Percentiles rank a stretch among this genome's conserved stretches.
phyloP scores from a whole-genome alignment of 2,329 filamentous ascomycete species.

The Coniella vitis region DNA sequence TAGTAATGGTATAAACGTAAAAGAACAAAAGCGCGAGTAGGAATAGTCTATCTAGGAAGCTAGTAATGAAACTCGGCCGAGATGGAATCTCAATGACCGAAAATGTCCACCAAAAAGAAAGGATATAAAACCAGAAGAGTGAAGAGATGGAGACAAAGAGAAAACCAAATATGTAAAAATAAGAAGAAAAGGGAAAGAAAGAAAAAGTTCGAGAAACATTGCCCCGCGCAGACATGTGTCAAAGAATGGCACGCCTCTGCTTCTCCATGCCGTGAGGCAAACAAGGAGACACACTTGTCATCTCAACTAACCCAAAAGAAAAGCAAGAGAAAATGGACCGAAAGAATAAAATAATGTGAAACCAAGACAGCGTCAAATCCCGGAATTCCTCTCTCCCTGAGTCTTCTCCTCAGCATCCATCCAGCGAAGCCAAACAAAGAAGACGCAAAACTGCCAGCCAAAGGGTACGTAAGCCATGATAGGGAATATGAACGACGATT shows the following conservation, averaged over 20 bases:
- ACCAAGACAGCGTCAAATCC: too few relatives aligned
- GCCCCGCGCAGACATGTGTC: too few relatives aligned
- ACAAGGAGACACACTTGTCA: too few relatives aligned
- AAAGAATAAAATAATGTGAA: too few relatives aligned
- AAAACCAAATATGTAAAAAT: too few relatives aligned
- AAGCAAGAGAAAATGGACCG: neutral
- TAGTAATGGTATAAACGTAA: neutral
- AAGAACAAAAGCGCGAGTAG: neutral
- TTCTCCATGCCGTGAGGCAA: too few relatives aligned
- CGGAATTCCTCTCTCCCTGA: too few relatives aligned
- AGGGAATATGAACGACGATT: constrained; percentile 11
- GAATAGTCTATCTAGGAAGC: too few relatives aligned
- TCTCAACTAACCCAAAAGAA: neutral
- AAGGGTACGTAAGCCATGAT: neutral
- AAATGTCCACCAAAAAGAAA: neutral
- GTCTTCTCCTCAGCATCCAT: neutral
- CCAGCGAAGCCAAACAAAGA: neutral
- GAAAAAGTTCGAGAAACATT: too few relatives aligned
- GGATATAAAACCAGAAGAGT: too few relatives aligned
- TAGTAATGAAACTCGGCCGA: neutral
- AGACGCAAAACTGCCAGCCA: neutral
- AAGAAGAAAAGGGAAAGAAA: too few relatives aligned
- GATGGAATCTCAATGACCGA: neutral
- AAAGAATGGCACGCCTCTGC: neutral
- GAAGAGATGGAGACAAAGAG: too few relatives aligned